Percentiles rank a stretch among this genome's conserved stretches.
Conservation (phyloP, 371 early-diverging fungal species). For the Mucor indicus region DNA sequence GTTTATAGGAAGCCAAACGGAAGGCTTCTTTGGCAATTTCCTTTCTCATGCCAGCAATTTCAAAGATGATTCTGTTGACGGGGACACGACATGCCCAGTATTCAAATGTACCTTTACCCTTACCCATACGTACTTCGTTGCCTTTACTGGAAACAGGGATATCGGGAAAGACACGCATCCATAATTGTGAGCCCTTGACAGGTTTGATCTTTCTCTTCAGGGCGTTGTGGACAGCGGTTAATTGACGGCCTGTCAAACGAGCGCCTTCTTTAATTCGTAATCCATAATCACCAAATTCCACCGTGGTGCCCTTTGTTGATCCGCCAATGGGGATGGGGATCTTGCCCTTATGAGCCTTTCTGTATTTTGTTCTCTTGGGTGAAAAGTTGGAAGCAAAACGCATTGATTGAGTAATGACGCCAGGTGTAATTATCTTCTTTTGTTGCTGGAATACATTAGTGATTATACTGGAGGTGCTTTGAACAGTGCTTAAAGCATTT, state of each 20-base stretch:
- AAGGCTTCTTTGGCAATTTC: conserved; percentile 83
- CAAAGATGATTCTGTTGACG: conserved; percentile 84
- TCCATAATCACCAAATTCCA: conserved; percentile 90
- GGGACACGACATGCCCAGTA: conserved; percentile 92
- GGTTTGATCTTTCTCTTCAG: conserved; percentile 80
- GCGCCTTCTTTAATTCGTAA: conserved; percentile 82
- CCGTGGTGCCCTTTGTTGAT: conserved; percentile 82
- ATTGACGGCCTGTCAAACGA: conserved; percentile 79
- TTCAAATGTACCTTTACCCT: conserved; percentile 94
- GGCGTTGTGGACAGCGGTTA: conserved; percentile 76
- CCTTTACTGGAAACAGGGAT: conserved; percentile 92
- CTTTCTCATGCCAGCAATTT: conserved; percentile 73
- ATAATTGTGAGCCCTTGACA: conserved; percentile 84
- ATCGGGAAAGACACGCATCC: conserved; percentile 90
- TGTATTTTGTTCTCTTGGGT: conserved; percentile 78
- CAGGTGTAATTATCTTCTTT: background rate
- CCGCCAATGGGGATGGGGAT: conserved; percentile 80
- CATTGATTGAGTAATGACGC: conserved; percentile 5
- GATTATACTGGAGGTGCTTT: conserved; percentile 7
- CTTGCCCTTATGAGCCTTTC: conserved; percentile 88
- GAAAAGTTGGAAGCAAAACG: conserved; percentile 66
- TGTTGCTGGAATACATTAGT: conserved; percentile 12
- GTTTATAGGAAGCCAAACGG: conserved; percentile 64
- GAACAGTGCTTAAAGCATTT: conserved; percentile 13
- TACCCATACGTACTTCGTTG: conserved; percentile 94